phyloP scores from a whole-genome alignment of 306 rosid species.

The Castanopsis chinensis region DNA sequence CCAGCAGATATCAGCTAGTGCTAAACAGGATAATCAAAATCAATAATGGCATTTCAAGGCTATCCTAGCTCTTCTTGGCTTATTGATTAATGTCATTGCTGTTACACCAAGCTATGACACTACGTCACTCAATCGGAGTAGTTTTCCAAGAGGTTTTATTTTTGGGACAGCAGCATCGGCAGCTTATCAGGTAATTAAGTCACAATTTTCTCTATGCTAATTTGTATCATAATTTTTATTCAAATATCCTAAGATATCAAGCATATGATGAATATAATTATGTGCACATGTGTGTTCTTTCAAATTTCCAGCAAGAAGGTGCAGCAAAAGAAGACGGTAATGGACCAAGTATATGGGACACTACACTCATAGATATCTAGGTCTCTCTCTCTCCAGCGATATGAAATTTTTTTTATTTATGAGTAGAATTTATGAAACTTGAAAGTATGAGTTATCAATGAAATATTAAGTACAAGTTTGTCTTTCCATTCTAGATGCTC shows the following conservation, averaged over 20 bases:
- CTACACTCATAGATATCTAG: neutral
- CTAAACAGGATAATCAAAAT: too few species aligned
- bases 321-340: neutral
- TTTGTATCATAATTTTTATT: neutral
- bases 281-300: neutral
- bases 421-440: too few species aligned
- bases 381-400: neutral
- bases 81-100: neutral
- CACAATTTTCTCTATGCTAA: too few species aligned
- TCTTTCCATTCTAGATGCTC: too few species aligned
- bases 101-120: neutral
- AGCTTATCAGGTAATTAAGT: neutral
- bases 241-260: neutral
- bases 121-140: neutral
- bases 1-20: too few species aligned
- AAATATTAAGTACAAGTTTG: too few species aligned
- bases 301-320: neutral
- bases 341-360: neutral
- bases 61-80: neutral
- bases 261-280: neutral
- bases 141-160: neutral
- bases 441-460: too few species aligned
- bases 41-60: neutral
- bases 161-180: neutral
- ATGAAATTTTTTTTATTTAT: too few species aligned